Percentiles rank a stretch among this genome's conserved stretches.
These are phyloP conservation scores for Neurospora sp. DNA, from an alignment of 495 filamentous ascomycete species.

Conservation along the genomic window DNA sequence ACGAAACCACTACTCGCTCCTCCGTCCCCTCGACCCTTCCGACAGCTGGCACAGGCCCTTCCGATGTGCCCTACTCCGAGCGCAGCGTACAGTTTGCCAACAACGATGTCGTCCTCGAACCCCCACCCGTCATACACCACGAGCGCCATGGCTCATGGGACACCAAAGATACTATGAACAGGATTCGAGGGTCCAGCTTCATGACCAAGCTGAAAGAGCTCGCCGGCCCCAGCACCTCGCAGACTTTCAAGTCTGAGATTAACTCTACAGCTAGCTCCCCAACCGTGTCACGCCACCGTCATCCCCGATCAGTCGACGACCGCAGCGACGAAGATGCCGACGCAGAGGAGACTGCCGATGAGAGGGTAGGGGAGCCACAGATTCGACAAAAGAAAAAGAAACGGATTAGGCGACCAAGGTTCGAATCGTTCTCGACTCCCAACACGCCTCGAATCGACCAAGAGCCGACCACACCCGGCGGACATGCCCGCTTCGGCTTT, in stretches of 20 bases:
- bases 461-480: constrained; percentile 21
- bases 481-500: constrained; percentile 33
- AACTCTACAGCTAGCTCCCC: constrained; percentile 35
- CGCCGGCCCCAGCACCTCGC: constrained; percentile 36
- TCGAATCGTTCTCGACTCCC: constrained; percentile 36
- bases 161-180: constrained; percentile 43
- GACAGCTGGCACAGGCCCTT: neutral
- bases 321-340: constrained; percentile 64
- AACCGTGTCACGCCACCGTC: constrained; percentile 34
- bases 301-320: constrained; percentile 45
- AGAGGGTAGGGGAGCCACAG: constrained; percentile 22
- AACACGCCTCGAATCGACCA: constrained; percentile 22
- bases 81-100: constrained; percentile 55
- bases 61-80: constrained; percentile 18
- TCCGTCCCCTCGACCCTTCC: neutral
- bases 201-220: constrained; percentile 59
- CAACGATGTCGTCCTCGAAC: constrained; percentile 33
- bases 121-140: constrained; percentile 31
- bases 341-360: constrained; percentile 60
- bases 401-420: constrained; percentile 40
- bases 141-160: constrained; percentile 48
- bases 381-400: constrained; percentile 41
- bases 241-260: constrained; percentile 31
- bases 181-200: constrained; percentile 51
- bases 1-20: constrained; percentile 1